Evolutionary conservation across 1,284 basidiomycete species (phyloP).

Genomic region (Trichosporon ovoides): DNA sequence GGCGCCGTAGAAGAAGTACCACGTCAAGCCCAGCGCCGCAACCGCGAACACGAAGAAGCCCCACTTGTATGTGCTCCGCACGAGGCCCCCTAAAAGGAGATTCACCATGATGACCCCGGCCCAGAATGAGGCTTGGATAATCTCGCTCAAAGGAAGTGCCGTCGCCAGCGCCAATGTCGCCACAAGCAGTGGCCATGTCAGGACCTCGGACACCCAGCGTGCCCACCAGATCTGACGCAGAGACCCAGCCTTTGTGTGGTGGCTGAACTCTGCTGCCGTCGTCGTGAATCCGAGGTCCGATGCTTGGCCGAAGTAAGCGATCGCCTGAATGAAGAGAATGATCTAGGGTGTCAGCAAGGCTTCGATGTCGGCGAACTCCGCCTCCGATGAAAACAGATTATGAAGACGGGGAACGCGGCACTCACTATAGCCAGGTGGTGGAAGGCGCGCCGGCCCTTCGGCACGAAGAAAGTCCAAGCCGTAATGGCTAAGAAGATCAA

Average conservation of each 20-base stretch:
- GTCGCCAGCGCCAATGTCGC: conserved; percentile 56
- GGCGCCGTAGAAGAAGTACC: conserved; percentile 49
- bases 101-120: conserved; percentile 54
- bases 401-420: neutral
- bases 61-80: conserved; percentile 54
- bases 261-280: conserved; percentile 53
- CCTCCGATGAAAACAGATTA: no score
- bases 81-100: conserved; percentile 56
- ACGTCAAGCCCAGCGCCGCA: conserved; percentile 53
- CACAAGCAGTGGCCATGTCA: conserved; percentile 57
- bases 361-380: neutral
- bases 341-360: conserved; percentile 24
- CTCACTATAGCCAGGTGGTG: conserved; percentile 52
- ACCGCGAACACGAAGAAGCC: conserved; percentile 54
- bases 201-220: conserved; percentile 48
- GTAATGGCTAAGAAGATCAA: conserved; percentile 49
- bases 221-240: conserved; percentile 58
- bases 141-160: conserved; percentile 55
- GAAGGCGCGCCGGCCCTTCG: conserved; percentile 52
- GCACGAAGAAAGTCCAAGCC: conserved; percentile 48
- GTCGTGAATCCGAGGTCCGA: conserved; percentile 58
- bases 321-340: conserved; percentile 51
- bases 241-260: conserved; percentile 29
- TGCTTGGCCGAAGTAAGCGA: conserved; percentile 58
- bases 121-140: conserved; percentile 57